Conservation (phyloP, 257 asterid species). For the Nicotiana otophora region DNA sequence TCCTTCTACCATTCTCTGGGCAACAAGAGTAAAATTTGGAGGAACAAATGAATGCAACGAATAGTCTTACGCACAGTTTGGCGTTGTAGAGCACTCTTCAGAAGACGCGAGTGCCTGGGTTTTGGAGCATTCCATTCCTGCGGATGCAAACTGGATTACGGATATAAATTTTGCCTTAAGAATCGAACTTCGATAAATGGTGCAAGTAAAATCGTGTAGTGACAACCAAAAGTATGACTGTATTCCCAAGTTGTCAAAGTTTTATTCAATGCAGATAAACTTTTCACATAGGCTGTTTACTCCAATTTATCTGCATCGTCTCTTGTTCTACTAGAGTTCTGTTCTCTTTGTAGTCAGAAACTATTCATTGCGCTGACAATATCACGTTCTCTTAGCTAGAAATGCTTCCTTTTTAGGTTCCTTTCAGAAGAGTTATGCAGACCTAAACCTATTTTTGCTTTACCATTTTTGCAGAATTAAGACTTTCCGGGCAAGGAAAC, state of each 20-base stretch:
- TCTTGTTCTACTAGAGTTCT: not conserved
- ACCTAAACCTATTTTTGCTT: not conserved
- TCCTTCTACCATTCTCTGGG: not conserved
- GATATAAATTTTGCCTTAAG: not conserved
- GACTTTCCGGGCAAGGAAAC: not conserved
- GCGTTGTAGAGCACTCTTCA: constrained; percentile 69
- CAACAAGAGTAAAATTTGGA: not conserved
- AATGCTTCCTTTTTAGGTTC: too few species aligned
- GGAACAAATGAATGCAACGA: not conserved
- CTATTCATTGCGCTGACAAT: too few species aligned
- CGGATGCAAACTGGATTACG: not conserved
- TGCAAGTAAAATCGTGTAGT: not conserved
- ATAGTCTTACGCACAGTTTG: constrained; percentile 49
- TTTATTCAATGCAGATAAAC: not conserved
- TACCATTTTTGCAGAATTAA: not conserved
- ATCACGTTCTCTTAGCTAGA: too few species aligned
- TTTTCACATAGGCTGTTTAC: not conserved
- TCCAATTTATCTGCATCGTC: not conserved
- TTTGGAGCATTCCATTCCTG: constrained; percentile 87
- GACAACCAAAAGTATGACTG: not conserved
- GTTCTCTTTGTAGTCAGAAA: too few species aligned
- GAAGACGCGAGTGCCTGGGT: constrained; percentile 74
- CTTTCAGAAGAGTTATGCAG: too few species aligned
- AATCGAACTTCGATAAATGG: not conserved
- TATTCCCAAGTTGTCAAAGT: not conserved